Evolutionary conservation across 1,284 basidiomycete genomes (phyloP), one percentile per base, ranked within the genome.

Genomic region (Gymnopus androsaceus): DNA sequence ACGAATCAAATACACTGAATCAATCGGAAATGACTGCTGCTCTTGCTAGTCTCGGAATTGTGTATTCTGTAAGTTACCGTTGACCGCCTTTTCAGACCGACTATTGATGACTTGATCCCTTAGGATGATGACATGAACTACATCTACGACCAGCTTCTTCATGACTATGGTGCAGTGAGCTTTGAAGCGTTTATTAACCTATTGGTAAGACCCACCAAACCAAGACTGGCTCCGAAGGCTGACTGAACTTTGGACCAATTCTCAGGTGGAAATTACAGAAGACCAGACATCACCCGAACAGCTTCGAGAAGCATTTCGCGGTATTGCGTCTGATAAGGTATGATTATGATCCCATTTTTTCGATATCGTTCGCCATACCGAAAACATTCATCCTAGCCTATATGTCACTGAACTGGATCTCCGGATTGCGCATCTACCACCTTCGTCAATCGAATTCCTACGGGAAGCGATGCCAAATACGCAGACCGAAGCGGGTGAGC

Each of bases 111-210:
- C 50, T 36, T 11, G 31, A 15, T 28, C 46, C 38, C 37, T 34
- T 59, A 88, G 86, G 93, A 95, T 61, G 88, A 93, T 50, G 94
- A 97, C 65, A 84, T 96, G 72, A 85, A 90, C 59, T 83, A 83
- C 51, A 93, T 98, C 55, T 94, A 92, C 63, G 82, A 86, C 52
- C 89, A 95, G 66, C 80, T 97, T n/a, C 78, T 88, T 41, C 78
- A 83, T 54, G 88, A 90, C 52, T 96, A 95, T 67, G 95, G 94
- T 27, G 89, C 90, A 28, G 87, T 98, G 34, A 92, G 88, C 0
- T 98, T 93, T 68, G 93, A 98, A 69, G 94, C 95, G 1, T 98
- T 98, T 72, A 92, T 98, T 63, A 93, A 94, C 60, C 88, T 98
- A 60, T 73, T 99, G 70, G 95, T 94, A 68, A 54, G 81, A 57